Evolutionary conservation across 2,329 filamentous ascomycete species (phyloP).

Genomic region (Colletotrichum orchidophilum): DNA sequence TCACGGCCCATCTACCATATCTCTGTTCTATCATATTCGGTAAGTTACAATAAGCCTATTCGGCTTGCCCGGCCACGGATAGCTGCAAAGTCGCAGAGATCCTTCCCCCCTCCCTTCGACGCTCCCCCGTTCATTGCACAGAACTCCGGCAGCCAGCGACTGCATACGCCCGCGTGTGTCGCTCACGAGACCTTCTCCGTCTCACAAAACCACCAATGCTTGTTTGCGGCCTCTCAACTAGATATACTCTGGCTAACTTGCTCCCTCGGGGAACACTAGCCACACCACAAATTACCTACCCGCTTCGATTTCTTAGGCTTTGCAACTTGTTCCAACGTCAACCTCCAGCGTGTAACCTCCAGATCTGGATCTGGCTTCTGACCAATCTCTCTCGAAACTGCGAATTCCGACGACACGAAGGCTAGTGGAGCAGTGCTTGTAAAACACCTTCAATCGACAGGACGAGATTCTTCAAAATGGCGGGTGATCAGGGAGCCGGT

Average conservation of each 20-base stretch:
- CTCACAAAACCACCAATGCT: slow-evolving; percentile 16
- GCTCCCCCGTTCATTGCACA: slow-evolving; percentile 7
- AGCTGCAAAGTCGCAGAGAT: slow-evolving; percentile 9
- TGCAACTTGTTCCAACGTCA: neutral
- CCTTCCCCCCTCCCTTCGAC: neutral
- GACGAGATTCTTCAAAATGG: slow-evolving; percentile 39
- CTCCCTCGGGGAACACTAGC: slow-evolving; percentile 7
- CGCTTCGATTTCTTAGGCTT: neutral
- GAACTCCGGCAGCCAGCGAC: slow-evolving; percentile 12
- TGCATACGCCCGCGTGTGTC: slow-evolving; percentile 28
- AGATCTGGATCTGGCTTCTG: neutral
- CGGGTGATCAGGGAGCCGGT: slow-evolving; percentile 59
- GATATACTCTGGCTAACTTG: slow-evolving; percentile 33
- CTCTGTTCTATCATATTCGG: neutral
- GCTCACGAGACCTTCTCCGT: slow-evolving; percentile 29
- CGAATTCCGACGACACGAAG: neutral
- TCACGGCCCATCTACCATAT: neutral
- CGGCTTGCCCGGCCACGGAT: neutral
- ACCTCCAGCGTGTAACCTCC: slow-evolving; percentile 16
- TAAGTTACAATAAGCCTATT: slow-evolving; percentile 25
- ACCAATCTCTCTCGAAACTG: neutral
- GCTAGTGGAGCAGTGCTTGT: neutral
- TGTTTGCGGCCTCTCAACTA: slow-evolving; percentile 21
- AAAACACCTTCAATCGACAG: neutral
- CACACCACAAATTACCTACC: neutral